Conservation (phyloP, 768 basidiomycete genomes). For the Mycena latifolia region DNA sequence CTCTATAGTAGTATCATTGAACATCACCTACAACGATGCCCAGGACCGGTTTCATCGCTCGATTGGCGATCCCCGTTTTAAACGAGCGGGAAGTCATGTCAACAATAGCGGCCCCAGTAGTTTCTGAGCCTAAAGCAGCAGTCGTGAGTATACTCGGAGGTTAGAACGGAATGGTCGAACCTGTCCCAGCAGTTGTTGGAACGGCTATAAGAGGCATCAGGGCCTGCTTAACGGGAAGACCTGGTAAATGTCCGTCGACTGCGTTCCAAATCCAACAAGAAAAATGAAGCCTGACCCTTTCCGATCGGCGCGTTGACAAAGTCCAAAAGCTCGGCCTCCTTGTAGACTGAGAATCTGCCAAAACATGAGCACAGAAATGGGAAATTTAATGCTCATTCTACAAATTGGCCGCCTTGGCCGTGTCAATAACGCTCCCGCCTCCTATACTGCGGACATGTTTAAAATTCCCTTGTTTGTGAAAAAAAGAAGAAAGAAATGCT, state of each 20-base stretch:
- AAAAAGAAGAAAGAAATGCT: too few relatives aligned
- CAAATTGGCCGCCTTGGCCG: slow-evolving; percentile 95
- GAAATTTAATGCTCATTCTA: background rate
- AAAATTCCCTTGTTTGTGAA: too few relatives aligned
- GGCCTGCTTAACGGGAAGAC: slow-evolving; percentile 76
- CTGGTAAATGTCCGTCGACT: slow-evolving; percentile 1
- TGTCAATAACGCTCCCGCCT: slow-evolving; percentile 96
- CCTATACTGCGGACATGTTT: slow-evolving; percentile 69
- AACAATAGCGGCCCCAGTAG: slow-evolving; percentile 94
- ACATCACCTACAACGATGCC: slow-evolving; percentile 72
- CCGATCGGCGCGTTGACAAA: slow-evolving; percentile 98
- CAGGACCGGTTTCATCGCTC: slow-evolving; percentile 90
- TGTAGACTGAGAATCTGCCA: slow-evolving; percentile 81
- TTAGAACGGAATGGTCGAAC: background rate
- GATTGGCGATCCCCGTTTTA: slow-evolving; percentile 96
- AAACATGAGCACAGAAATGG: background rate
- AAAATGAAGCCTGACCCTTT: slow-evolving; percentile 63
- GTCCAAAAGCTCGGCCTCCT: slow-evolving; percentile 92
- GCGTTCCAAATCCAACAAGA: background rate
- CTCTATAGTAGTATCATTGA: background rate
- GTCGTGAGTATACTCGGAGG: background rate
- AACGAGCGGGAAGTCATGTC: slow-evolving; percentile 93
- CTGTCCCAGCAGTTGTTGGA: slow-evolving; percentile 84
- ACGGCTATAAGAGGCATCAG: slow-evolving; percentile 90
- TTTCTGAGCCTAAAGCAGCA: slow-evolving; percentile 73